These are phyloP conservation scores for Sporothrix globosa DNA, from an alignment of 2,329 filamentous ascomycete genomes.

Conservation along the genomic window DNA sequence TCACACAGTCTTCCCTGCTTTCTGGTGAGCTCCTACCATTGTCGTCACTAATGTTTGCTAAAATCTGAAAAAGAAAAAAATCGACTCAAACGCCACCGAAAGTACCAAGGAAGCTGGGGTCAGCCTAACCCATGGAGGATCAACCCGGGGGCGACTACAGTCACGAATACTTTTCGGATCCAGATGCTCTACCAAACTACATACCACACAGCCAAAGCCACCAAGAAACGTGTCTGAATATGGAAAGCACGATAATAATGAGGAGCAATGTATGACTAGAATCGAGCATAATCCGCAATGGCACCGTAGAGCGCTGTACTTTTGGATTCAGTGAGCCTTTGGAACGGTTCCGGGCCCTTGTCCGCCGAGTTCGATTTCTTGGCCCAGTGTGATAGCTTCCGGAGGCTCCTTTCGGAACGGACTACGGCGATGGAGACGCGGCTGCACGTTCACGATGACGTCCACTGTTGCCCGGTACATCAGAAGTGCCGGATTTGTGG, in stretches of 20 bases:
- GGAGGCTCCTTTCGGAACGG: neutral
- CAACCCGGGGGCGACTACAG: slow-evolving; percentile 27
- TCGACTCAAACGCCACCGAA: neutral
- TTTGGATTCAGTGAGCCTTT: neutral
- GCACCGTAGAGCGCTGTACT: slow-evolving; percentile 4
- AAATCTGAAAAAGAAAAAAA: neutral
- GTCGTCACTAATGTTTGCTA: neutral
- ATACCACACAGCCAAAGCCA: neutral
- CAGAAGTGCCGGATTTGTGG: neutral
- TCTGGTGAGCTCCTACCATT: slow-evolving; percentile 5
- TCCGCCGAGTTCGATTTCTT: neutral
- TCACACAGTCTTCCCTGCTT: neutral
- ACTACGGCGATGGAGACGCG: slow-evolving; percentile 15
- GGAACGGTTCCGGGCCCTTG: neutral
- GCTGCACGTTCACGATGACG: slow-evolving; percentile 11
- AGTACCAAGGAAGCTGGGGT: slow-evolving; percentile 33
- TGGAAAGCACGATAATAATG: slow-evolving; percentile 12
- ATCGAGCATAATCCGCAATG: neutral
- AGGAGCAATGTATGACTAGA: neutral
- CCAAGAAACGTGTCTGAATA: slow-evolving; percentile 13
- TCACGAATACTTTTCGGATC: slow-evolving; percentile 35
- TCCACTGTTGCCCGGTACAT: neutral
- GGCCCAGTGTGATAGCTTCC: neutral
- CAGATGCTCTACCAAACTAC: slow-evolving; percentile 6
- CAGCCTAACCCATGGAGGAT: slow-evolving; percentile 32